Base-by-base conservation (phyloP, 495 filamentous ascomycete species). In the Achaetomiella virescens region DNA sequence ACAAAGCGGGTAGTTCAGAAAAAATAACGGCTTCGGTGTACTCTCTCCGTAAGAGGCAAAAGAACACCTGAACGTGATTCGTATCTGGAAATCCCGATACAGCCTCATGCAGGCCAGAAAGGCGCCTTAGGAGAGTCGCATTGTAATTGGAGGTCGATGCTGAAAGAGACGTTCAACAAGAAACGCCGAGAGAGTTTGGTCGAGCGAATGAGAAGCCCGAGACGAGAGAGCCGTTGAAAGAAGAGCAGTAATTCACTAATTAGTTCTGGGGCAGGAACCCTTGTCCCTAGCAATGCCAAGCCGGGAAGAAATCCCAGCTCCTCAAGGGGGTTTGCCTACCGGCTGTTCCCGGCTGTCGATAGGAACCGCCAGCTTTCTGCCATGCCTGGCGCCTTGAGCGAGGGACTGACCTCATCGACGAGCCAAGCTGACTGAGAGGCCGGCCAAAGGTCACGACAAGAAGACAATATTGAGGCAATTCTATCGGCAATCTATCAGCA, bases 301-400 rank as follows among this genome's bases (percentile, higher is more conserved):
- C 31, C 42, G 20, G 29, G n/a, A 10, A 11, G 11, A 17, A 18
- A 15, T 1, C 14, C 21, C 21, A 25, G 42, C 42, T 25, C 35
- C 44, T 25, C 43, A 8, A 24, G n/a, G 12, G 8, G 10, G 11
- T 14, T 3, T 12, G 11, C 5, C n/a, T n/a, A n/a, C 38, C 48
- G 52, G 44, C 55, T 33, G 43, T 18, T 41, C 31, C 17, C 47
- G 33, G 41, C 33, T 48, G 55, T 20, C n/a, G 18, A 24, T 21
- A 6, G 8, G 45, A 17, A 6, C 24, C 9, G 40, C 6, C 47
- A 10, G 17, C 36, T 55, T 61, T 60, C 54, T 63, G 61, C 61
- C 61, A 29, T 18, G 6, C 21, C 37, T 27, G 44, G 48, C 57
- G 61, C 61, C 48, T 55, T 60, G 24, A n/a, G 38, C 33, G 18